A percentile compares a stretch with the other conserved stretches of the same genome.
Conservation (phyloP, 495 filamentous ascomycete species). For the Penicillium malachiteum region DNA sequence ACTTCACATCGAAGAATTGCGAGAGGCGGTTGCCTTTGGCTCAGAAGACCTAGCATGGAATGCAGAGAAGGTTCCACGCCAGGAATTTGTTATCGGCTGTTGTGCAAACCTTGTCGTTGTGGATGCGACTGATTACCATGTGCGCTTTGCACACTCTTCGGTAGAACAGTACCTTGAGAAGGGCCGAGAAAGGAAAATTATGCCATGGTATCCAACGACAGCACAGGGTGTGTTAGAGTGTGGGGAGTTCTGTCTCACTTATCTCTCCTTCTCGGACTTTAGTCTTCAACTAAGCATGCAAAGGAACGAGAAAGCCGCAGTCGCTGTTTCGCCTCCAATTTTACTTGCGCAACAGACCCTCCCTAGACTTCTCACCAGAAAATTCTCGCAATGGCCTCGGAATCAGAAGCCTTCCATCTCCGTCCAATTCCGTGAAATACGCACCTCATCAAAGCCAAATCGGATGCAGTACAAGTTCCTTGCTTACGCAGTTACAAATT, state of each 20-base stretch:
- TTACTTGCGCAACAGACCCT: neutral
- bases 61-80: conserved; percentile 19
- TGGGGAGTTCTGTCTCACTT: conserved; percentile 23
- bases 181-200: neutral
- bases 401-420: neutral
- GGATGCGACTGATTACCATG: conserved; percentile 20
- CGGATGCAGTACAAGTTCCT: conserved; percentile 16
- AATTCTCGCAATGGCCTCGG: neutral
- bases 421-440: neutral
- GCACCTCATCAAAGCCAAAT: neutral
- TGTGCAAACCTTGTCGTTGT: conserved; percentile 33
- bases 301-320: neutral
- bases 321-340: neutral
- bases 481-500: conserved; percentile 7
- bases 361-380: neutral
- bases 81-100: conserved; percentile 24
- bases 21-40: conserved; percentile 33
- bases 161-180: conserved; percentile 28
- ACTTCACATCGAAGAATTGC: conserved; percentile 33
- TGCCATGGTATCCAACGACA: conserved; percentile 4
- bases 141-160: conserved; percentile 38
- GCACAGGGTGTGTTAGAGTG: conserved; percentile 17
- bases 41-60: conserved; percentile 23
- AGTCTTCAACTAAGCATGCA: conserved; percentile 15
- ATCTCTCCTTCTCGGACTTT: conserved; percentile 27